Evolutionary conservation across 805 yeast genomes (phyloP).

Genomic region (Candida coquimbonensis): DNA sequence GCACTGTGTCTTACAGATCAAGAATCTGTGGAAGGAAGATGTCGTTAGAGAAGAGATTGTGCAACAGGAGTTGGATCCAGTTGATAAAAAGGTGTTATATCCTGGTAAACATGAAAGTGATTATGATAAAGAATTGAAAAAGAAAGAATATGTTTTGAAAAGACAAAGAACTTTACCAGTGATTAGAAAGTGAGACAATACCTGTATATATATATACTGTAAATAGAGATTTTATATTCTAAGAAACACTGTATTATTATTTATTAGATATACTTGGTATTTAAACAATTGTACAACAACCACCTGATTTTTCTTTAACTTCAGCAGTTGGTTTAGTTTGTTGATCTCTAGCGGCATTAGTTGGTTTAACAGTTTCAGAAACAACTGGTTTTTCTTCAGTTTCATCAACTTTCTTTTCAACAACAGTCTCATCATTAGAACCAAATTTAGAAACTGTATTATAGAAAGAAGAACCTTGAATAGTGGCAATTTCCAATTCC

Average conservation of each 20-base stretch:
- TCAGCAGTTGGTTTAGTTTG: constrained; percentile 8
- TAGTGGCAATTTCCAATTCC: constrained; percentile 56
- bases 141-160: constrained; percentile 47
- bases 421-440: constrained; percentile 5
- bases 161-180: constrained; percentile 52
- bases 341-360: no score
- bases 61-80: constrained; percentile 36
- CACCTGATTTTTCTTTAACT: constrained; percentile 18
- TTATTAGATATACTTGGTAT: not conserved
- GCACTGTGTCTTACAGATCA: constrained; percentile 84
- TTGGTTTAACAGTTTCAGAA: no score
- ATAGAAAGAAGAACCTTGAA: constrained; percentile 65
- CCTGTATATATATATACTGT: not conserved
- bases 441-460: constrained; percentile 32
- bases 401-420: not conserved
- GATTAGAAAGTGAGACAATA: constrained; percentile 23
- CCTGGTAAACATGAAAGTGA: constrained; percentile 60
- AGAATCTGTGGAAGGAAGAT: constrained; percentile 52
- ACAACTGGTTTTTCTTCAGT: no score
- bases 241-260: no score
- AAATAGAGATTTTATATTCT: not conserved
- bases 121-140: constrained; percentile 38
- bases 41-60: constrained; percentile 17
- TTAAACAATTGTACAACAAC: constrained; percentile 28
- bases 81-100: constrained; percentile 60